Conservation (phyloP, 805 yeast species). For the Citeromyces nyonsensis region DNA sequence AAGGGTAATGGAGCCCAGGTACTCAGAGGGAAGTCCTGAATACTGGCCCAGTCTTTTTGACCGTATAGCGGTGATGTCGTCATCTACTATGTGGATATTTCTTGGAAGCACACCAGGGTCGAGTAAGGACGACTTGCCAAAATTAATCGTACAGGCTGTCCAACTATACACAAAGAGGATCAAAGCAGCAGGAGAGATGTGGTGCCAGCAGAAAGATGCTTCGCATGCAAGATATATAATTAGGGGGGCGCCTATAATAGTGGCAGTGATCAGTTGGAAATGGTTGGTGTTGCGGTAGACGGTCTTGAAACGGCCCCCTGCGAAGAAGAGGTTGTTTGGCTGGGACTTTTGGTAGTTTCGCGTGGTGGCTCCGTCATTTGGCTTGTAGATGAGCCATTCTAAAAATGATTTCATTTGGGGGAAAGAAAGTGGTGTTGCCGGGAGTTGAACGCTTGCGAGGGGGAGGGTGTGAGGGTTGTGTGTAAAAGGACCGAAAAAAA, state of each 20-base stretch:
- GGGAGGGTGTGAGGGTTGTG: no score
- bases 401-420: no score
- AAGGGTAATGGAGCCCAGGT: slow-evolving; percentile 28
- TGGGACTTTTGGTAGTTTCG: no score
- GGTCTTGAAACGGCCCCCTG: neutral
- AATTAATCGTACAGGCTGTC: slow-evolving; percentile 29
- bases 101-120: slow-evolving; percentile 67
- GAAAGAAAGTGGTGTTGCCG: no score
- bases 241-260: slow-evolving; percentile 23
- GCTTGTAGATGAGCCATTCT: no score
- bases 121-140: slow-evolving; percentile 33
- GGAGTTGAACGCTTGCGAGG: no score
- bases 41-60: no score
- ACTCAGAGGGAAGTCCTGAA: slow-evolving; percentile 36
- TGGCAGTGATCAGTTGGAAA: slow-evolving; percentile 18
- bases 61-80: no score
- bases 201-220: slow-evolving; percentile 37
- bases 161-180: slow-evolving; percentile 45
- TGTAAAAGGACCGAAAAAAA: no score
- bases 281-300: slow-evolving; percentile 11
- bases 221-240: slow-evolving; percentile 40
- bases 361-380: no score
- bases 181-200: slow-evolving; percentile 41
- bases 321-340: no score
- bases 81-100: slow-evolving; percentile 41